phyloP scores from a whole-genome alignment of 176 grass and related monocot species.

The Hsuehochloa calcarea region DNA sequence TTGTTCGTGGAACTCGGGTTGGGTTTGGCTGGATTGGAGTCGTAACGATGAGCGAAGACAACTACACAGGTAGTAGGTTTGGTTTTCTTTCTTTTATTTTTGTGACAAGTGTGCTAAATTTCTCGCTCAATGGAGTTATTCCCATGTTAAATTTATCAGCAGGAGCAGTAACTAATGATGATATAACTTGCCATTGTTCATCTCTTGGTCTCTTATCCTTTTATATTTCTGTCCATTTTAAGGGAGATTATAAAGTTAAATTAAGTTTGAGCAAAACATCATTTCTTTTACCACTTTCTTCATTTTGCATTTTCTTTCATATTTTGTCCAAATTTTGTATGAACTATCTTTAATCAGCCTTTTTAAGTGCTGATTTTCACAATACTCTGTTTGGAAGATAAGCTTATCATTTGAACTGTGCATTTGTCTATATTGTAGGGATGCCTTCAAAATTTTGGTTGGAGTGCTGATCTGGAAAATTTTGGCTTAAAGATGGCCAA shows the following conservation, averaged over 20 bases:
- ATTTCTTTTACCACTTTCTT: not conserved
- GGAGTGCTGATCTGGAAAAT: not conserved
- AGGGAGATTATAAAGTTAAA: not conserved
- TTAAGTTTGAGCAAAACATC: not conserved
- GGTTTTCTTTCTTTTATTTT: not conserved
- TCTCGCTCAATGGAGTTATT: not conserved
- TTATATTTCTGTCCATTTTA: not conserved
- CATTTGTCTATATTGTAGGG: constrained; percentile 26
- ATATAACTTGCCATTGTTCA: not conserved
- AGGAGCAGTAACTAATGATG: not conserved
- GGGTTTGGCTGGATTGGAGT: not conserved
- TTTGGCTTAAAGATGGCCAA: constrained; percentile 19
- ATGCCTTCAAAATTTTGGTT: constrained; percentile 9
- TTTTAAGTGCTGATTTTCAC: not conserved
- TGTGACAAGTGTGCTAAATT: not conserved
- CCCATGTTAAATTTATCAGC: not conserved
- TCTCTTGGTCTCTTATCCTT: not conserved
- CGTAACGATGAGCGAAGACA: not conserved
- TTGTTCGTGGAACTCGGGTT: not conserved
- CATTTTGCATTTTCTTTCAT: not conserved
- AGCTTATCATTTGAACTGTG: not conserved
- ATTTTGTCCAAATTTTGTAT: not conserved
- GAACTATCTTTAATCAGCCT: not conserved
- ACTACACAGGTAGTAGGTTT: not conserved
- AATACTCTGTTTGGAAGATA: not conserved